phyloP scores from a whole-genome alignment of 352 stramenopile genomes.

The Thalassiosira oceanica region DNA sequence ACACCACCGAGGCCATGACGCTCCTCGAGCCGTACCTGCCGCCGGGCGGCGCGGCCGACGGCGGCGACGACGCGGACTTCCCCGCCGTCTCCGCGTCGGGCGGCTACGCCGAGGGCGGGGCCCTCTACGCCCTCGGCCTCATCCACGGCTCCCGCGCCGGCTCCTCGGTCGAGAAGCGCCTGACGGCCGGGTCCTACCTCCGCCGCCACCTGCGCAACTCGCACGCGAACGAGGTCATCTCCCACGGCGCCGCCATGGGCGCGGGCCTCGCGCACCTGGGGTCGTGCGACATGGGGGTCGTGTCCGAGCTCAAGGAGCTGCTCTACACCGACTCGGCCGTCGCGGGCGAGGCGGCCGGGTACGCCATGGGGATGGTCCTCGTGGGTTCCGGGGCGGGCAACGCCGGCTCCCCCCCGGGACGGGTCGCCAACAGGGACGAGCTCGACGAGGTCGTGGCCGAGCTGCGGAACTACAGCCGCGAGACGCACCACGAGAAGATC shows the following conservation, averaged over 20 bases:
- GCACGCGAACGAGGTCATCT: conserved; percentile 93
- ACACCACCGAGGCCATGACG: conserved; percentile 97
- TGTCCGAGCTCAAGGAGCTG: conserved; percentile 96
- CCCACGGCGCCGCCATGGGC: conserved; percentile 96
- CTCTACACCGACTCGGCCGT: conserved; percentile 98
- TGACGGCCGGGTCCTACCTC: conserved; percentile 75
- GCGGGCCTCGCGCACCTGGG: conserved; percentile 94
- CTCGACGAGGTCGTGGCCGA: conserved; percentile 83
- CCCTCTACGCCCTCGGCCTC: conserved; percentile 96
- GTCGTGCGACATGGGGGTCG: conserved; percentile 91
- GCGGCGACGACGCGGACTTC: no score
- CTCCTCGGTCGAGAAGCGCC: conserved; percentile 81
- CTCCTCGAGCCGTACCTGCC: conserved; percentile 93
- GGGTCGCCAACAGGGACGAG: conserved; percentile 61
- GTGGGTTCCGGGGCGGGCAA: conserved; percentile 90
- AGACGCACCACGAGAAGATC: conserved; percentile 99
- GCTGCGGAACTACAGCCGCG: conserved; percentile 95
- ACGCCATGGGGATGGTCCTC: conserved; percentile 96
- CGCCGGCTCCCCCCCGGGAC: conserved; percentile 43
- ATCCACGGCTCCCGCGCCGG: conserved; percentile 96
- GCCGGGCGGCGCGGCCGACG: no score
- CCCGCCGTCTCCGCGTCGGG: no score
- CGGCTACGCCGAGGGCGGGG: conserved; percentile 96
- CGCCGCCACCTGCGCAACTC: conserved; percentile 79
- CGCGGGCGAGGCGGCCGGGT: conserved; percentile 93